Evolutionary conservation across 768 basidiomycete species (phyloP), one percentile per base, ranked within the genome.

Genomic region (Erythrobasidium yunnanense): DNA sequence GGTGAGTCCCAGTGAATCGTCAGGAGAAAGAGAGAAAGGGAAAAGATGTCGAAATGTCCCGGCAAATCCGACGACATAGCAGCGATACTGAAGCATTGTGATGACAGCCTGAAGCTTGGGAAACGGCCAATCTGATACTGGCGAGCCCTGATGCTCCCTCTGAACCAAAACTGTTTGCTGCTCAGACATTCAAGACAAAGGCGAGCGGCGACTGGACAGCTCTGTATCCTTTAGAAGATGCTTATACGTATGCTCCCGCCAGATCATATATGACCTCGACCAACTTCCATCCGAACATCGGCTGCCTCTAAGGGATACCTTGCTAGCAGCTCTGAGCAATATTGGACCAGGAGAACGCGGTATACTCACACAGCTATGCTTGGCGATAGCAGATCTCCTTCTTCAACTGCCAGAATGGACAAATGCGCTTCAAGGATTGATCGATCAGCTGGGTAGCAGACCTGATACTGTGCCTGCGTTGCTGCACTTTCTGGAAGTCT

Each of bases 211-310:
- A 22, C 17, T 54, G 22, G 8, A 35, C 15, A 53, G 18, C 35
- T 22, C 25, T 53, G 65, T 52, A 2, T 27, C 35, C 1, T 22
- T 4, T 27, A 57, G 15, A 22, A 13, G 22, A 22, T 13, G 54
- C 2, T 13, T 45, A 23, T 27, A 4, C 38, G 47, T 45, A 22
- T 33, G 0, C 13, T 18, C 7, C 17, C 25, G 29, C 30, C 69
- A 99, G 95, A 90, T 97, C 70, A 88, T 85, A 13, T 97, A 90
- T 77, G 95, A 99, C 81, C 83, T 99, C 51, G 78, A 85, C 60
- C 89, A 96, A 82, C 84, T 99, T 50, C 83, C 87, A 69, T 74
- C 79, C 1, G 79, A 82, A 35, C 84, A 90, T 70, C 81, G 87
- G 15, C 79, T 85, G 30, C 80, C 86, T n/a, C 79, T 97, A 62